Base-by-base conservation (phyloP, 371 early-diverging fungal species). In the Apophysomyces elegans region DNA sequence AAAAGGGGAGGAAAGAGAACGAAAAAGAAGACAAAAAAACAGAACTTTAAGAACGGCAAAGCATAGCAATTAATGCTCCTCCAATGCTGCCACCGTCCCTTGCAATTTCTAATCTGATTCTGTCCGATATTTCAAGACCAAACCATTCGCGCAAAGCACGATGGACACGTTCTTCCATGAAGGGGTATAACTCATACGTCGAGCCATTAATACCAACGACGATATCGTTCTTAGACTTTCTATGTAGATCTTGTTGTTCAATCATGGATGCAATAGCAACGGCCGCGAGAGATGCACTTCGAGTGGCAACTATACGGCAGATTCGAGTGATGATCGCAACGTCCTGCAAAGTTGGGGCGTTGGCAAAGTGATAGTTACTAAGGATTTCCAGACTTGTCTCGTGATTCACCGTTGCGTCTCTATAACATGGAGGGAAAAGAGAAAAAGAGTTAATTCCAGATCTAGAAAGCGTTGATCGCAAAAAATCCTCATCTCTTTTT, bases 41-140 rank as follows among this genome's bases (percentile, higher is more conserved):
- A 14, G 47, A 62, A 67, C 64, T 59, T 70, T 57, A 50, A 26
- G n/a, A 18, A 21, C 54, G n/a, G 61, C 73, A 79, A 67, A 82
- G 68, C 83, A 82, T 82, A 18, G 83, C 83, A 67, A 77, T 72
- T 38, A 82, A 69, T 11, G 83, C 83, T 62, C 75, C 83, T 43
- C 83, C 83, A 14, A 82, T 75, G 59, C 79, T 78, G 7, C 75
- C 76, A 58, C 83, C 83, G 54, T 82, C 83, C 18, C 69, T 71
- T 7, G 83, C 83, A 39, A 75, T 57, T 58, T 77, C 78, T 5
- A 82, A 62, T 18, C 61, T 64, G 35, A 79, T 73, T 38, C 70
- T 68, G 35, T 65, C 69, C 16, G 69, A 71, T 5, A 62, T 61
- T 32, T 73, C 67, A 32, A 63, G 59, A 43, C 77, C 82, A 66